Percentiles rank a stretch among this genome's conserved stretches.
Evolutionary conservation across 2,329 filamentous ascomycete genomes (phyloP).

Genomic region (Fusarium camptoceras): DNA sequence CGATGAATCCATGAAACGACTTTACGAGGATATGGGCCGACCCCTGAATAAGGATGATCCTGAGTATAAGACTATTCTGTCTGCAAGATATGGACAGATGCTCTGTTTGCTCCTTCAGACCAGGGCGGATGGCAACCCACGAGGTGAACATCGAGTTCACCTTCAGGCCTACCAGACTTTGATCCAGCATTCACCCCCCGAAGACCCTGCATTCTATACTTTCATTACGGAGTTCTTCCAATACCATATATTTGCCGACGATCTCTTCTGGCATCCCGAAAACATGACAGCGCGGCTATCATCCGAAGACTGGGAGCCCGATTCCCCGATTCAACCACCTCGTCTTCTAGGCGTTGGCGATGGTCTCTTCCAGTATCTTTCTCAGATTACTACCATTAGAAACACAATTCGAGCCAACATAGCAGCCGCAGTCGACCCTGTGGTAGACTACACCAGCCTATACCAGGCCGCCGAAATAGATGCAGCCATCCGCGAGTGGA

Average conservation of each 20-base stretch:
- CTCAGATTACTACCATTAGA: conserved; percentile 81
- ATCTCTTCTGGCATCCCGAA: conserved; percentile 65
- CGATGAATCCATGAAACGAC: conserved; percentile 64
- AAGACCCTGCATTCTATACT: conserved; percentile 72
- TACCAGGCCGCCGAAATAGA: conserved; percentile 82
- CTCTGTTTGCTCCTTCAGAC: conserved; percentile 70
- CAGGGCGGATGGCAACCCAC: conserved; percentile 65
- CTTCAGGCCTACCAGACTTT: conserved; percentile 80
- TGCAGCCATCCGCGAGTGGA: conserved; percentile 78
- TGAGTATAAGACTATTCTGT: conserved; percentile 60
- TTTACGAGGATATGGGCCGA: conserved; percentile 60
- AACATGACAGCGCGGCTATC: conserved; percentile 53
- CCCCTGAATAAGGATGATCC: conserved; percentile 57
- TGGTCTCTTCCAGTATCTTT: conserved; percentile 81
- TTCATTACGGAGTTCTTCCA: conserved; percentile 84
- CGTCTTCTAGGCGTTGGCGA: conserved; percentile 85
- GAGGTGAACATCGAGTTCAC: conserved; percentile 82
- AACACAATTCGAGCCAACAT: conserved; percentile 79
- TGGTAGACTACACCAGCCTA: conserved; percentile 78
- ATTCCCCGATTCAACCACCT: conserved; percentile 58
- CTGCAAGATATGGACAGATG: conserved; percentile 72
- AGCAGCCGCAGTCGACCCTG: conserved; percentile 69
- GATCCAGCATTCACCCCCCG: conserved; percentile 70
- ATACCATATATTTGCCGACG: conserved; percentile 79
- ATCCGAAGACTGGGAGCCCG: conserved; percentile 59